phyloP scores from a whole-genome alignment of 2,329 filamentous ascomycete genomes.

The Paecilomyces formosus region DNA sequence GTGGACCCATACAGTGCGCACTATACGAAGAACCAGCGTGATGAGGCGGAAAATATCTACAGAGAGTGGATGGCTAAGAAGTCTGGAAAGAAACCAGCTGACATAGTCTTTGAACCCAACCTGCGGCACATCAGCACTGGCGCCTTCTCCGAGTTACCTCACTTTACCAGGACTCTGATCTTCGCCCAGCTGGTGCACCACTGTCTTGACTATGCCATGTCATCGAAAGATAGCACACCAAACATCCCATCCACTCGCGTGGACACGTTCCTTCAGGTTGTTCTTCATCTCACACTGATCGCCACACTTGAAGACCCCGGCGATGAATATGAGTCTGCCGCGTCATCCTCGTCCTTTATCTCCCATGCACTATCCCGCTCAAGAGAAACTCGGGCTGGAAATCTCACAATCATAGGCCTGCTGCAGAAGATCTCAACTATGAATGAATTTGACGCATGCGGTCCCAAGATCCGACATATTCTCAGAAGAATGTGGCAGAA shows the following conservation, averaged over 20 bases:
- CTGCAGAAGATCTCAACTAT: slow-evolving; percentile 51
- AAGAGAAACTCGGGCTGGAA: slow-evolving; percentile 38
- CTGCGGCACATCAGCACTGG: slow-evolving; percentile 69
- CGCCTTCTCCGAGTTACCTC: slow-evolving; percentile 66
- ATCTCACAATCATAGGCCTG: slow-evolving; percentile 45
- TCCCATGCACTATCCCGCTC: slow-evolving; percentile 59
- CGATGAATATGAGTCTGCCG: slow-evolving; percentile 45
- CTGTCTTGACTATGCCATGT: slow-evolving; percentile 71
- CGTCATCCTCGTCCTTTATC: slow-evolving; percentile 59
- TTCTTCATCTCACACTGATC: slow-evolving; percentile 78
- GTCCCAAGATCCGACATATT: slow-evolving; percentile 76
- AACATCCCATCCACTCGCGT: slow-evolving; percentile 73
- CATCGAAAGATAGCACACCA: slow-evolving; percentile 60
- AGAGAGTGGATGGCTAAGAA: slow-evolving; percentile 81
- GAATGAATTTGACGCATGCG: slow-evolving; percentile 72
- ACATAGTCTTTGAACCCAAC: slow-evolving; percentile 87
- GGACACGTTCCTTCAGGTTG: slow-evolving; percentile 85
- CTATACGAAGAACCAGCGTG: slow-evolving; percentile 93
- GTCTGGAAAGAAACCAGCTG: slow-evolving; percentile 69
- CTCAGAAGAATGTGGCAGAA: slow-evolving; percentile 80
- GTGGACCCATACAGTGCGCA: slow-evolving; percentile 95
- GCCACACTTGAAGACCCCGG: slow-evolving; percentile 75
- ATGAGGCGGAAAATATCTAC: slow-evolving; percentile 88
- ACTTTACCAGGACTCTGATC: slow-evolving; percentile 73
- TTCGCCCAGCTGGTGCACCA: slow-evolving; percentile 91